Evolutionary conservation across 2,329 filamentous ascomycete species (phyloP).

Genomic region (Chaetomium sp.): DNA sequence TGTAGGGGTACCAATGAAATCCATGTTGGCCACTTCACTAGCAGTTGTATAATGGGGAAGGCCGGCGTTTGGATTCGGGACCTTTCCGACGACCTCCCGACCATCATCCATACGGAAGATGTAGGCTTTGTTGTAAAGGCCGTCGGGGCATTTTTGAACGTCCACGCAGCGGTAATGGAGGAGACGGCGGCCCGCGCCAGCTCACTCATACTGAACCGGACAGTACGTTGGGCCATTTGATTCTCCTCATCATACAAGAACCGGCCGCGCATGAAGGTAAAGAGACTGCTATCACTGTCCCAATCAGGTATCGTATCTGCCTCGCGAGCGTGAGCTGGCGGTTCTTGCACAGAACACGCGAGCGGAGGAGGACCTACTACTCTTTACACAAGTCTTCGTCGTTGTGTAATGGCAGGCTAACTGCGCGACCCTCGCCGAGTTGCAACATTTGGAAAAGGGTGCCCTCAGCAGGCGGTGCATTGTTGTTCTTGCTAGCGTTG

Average conservation of each 20-base stretch:
- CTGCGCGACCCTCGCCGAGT: background rate
- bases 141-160: constrained; percentile 13
- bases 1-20: constrained; percentile 2
- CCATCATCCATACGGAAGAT: constrained; percentile 12
- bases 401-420: background rate
- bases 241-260: constrained; percentile 1
- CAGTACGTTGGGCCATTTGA: constrained; percentile 6
- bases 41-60: constrained; percentile 8
- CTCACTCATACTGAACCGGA: constrained; percentile 10
- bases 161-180: constrained; percentile 4
- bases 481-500: background rate
- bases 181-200: constrained; percentile 8
- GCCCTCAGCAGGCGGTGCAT: background rate
- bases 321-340: background rate
- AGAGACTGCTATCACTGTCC: background rate
- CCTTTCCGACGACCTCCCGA: constrained; percentile 9
- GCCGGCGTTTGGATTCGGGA: constrained; percentile 13
- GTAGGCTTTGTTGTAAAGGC: constrained; percentile 15
- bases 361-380: background rate
- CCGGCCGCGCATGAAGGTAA: constrained; percentile 12
- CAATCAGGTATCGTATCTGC: background rate
- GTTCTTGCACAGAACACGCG: background rate
- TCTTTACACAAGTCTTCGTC: background rate
- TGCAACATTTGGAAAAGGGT: background rate
- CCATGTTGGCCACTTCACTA: constrained; percentile 13